phyloP scores from a whole-genome alignment of 805 yeast species.

The Pichia paraexigua region DNA sequence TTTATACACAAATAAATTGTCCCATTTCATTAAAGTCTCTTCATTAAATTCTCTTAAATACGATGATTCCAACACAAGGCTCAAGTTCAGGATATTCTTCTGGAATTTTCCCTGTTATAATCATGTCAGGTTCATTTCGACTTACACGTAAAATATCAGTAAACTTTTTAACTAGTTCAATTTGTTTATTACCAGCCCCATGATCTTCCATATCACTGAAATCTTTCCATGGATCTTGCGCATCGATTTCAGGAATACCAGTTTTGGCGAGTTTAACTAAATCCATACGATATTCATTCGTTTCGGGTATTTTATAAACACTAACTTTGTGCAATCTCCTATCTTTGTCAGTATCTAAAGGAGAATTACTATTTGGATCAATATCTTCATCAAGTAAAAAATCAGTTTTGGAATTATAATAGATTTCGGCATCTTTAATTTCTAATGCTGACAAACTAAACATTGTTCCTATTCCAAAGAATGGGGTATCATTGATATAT shows the following conservation, averaged over 20 bases:
- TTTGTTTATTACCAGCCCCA: constrained; percentile 9
- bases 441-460: constrained; percentile 6
- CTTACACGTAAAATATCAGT: constrained; percentile 12
- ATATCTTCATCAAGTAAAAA: constrained; percentile 11
- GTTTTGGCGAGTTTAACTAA: constrained; percentile 9
- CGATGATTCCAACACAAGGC: constrained; percentile 16
- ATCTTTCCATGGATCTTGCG: constrained; percentile 18
- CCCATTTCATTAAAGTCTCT: neutral
- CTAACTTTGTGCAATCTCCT: constrained; percentile 9
- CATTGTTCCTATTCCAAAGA: constrained; percentile 13
- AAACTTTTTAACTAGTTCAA: constrained; percentile 12
- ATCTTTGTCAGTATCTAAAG: constrained; percentile 6
- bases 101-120: constrained; percentile 13
- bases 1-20: neutral
- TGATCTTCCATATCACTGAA: constrained; percentile 9
- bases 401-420: constrained; percentile 13
- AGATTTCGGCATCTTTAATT: constrained; percentile 8
- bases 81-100: constrained; percentile 12
- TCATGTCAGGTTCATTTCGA: constrained; percentile 20
- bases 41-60: constrained; percentile 13
- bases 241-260: constrained; percentile 10
- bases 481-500: constrained; percentile 10
- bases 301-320: constrained; percentile 5
- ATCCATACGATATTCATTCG: constrained; percentile 12
- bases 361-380: neutral